Percentiles rank a stretch among this genome's conserved stretches.
phyloP scores from a whole-genome alignment of 2,329 filamentous ascomycete species.

The Venturia oleaginea region DNA sequence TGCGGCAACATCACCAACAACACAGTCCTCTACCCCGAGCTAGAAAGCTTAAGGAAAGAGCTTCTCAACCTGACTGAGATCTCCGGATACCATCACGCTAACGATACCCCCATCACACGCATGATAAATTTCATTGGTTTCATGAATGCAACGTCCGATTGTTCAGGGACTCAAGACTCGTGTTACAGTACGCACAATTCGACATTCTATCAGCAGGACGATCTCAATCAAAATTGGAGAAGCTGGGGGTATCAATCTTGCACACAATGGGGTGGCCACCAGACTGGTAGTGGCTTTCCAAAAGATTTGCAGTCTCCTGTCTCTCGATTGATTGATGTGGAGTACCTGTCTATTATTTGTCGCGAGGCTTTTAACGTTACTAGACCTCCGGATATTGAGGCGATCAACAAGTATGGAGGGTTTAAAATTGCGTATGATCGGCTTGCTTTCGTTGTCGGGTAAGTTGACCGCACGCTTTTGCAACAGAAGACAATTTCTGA shows the following conservation, averaged over 20 bases:
- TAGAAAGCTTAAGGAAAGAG: background rate
- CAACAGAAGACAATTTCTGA: too few relatives aligned
- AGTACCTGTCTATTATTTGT: constrained; percentile 56
- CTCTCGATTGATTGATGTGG: constrained; percentile 58
- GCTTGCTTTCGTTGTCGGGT: constrained; percentile 60
- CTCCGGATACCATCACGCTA: constrained; percentile 22
- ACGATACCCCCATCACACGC: constrained; percentile 36
- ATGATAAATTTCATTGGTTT: constrained; percentile 51
- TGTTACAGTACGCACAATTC: constrained; percentile 44
- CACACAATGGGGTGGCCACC: constrained; percentile 65
- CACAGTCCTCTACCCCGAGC: constrained; percentile 32
- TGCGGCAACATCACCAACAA: constrained; percentile 47
- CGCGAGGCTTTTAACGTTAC: constrained; percentile 61
- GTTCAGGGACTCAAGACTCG: constrained; percentile 39
- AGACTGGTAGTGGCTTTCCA: constrained; percentile 63
- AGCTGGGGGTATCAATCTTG: constrained; percentile 52
- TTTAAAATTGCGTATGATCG: constrained; percentile 64
- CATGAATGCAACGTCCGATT: constrained; percentile 37
- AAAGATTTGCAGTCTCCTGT: constrained; percentile 55
- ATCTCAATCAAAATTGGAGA: constrained; percentile 37
- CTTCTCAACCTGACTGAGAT: constrained; percentile 20
- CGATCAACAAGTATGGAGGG: constrained; percentile 69
- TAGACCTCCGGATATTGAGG: constrained; percentile 49
- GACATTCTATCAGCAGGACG: constrained; percentile 37
- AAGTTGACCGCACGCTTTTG: background rate